phyloP scores from a whole-genome alignment of 2,329 filamentous ascomycete species.

The Mariannaea sp. region DNA sequence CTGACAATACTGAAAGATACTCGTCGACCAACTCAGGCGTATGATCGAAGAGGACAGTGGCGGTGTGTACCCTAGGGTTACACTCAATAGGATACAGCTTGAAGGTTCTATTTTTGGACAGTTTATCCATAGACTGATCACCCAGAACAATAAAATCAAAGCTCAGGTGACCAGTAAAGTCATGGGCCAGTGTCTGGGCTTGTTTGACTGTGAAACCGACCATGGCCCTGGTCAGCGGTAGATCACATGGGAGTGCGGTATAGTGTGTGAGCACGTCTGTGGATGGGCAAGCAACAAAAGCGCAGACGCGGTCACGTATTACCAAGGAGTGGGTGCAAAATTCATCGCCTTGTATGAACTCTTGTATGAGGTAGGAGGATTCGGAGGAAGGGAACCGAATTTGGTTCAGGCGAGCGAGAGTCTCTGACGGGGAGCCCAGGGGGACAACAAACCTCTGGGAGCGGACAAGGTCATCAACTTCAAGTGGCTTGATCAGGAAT shows the following conservation, averaged over 20 bases:
- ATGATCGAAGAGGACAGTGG: constrained; percentile 63
- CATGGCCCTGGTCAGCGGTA: constrained; percentile 63
- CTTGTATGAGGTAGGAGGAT: constrained; percentile 59
- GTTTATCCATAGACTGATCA: constrained; percentile 13
- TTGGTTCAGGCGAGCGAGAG: constrained; percentile 57
- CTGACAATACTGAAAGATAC: constrained; percentile 56
- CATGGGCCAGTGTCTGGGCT: constrained; percentile 52
- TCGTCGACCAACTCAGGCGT: constrained; percentile 52
- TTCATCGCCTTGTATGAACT: constrained; percentile 65
- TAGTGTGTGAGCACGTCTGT: constrained; percentile 70
- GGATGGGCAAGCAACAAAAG: constrained; percentile 70
- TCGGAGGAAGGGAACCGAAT: constrained; percentile 48
- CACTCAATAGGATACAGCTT: constrained; percentile 70
- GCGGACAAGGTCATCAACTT: constrained; percentile 63
- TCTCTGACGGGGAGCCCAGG: constrained; percentile 55
- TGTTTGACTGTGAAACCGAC: constrained; percentile 66
- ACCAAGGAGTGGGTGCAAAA: constrained; percentile 75
- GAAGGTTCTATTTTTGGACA: constrained; percentile 34
- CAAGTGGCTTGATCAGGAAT: constrained; percentile 71
- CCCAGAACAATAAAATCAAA: constrained; percentile 68
- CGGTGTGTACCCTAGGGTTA: constrained; percentile 72
- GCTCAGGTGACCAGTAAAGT: constrained; percentile 71
- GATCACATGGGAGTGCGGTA: constrained; percentile 58
- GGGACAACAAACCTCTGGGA: constrained; percentile 70
- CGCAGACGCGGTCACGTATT: constrained; percentile 65